Percentiles rank a stretch among this genome's conserved stretches.
phyloP scores from a whole-genome alignment of 495 filamentous ascomycete genomes.

The Neurospora africana region DNA sequence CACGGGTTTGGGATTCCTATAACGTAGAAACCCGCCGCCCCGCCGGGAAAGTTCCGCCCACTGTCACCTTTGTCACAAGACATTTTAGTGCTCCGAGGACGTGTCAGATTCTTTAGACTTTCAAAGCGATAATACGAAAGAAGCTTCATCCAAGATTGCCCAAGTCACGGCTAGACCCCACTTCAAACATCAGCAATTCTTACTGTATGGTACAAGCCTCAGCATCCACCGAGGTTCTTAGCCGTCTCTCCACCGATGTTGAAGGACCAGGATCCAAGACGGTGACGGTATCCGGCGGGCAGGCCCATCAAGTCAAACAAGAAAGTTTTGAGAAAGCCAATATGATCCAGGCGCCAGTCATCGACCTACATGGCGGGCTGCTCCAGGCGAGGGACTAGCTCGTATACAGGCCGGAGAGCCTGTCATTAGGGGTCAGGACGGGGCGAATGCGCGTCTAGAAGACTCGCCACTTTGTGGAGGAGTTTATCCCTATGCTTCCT shows the following conservation, averaged over 20 bases:
- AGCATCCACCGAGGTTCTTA: not conserved
- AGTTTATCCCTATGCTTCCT: not conserved
- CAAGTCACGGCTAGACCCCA: constrained; percentile 11
- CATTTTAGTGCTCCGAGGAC: not conserved
- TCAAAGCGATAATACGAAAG: constrained; percentile 17
- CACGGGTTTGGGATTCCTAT: constrained; percentile 23
- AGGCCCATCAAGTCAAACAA: not conserved
- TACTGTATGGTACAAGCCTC: constrained; percentile 3
- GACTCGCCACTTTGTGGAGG: not conserved
- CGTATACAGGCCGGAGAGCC: not conserved
- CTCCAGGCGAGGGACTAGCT: not conserved
- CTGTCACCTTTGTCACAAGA: constrained; percentile 6
- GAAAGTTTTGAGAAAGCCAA: not conserved
- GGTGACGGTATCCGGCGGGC: not conserved
- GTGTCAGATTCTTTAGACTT: not conserved
- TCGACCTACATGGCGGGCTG: not conserved
- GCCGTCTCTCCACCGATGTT: not conserved
- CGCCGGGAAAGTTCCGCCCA: constrained; percentile 16
- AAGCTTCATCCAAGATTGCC: constrained; percentile 9
- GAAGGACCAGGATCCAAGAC: not conserved
- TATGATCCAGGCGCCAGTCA: not conserved
- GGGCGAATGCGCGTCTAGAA: not conserved
- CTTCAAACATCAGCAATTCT: not conserved
- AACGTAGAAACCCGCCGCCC: constrained; percentile 16
- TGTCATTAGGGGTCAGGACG: not conserved